Evolutionary conservation across 2,329 filamentous ascomycete species (phyloP), one percentile per base, ranked within the genome.

Genomic region (Penicillium griseofulvum): DNA sequence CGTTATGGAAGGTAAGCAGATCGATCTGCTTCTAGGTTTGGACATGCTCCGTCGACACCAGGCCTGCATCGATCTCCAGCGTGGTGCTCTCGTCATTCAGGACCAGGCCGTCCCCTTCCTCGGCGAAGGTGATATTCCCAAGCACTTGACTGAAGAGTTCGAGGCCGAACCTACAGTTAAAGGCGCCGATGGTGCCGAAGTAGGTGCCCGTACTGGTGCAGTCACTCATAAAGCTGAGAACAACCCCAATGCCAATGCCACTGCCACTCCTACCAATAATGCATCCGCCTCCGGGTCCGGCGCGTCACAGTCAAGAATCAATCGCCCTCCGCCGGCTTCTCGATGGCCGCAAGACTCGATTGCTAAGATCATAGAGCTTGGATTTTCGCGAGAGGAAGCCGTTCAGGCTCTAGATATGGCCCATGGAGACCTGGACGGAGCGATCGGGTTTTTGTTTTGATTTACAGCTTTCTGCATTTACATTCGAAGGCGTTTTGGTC

Each of bases 11-110:
- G 94, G 94, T 61, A 99, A 97, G 75, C 87, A 91, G 49, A 94
- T 99, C 24, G 94, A 97, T 71, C 81, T 99, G 17, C 83, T 99
- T 2, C 84, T 99, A 12, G 94, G 94, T 4, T 79, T 99, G 39
- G 94, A 99, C 73, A 99, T 99, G 90, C 81, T 99, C 58, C 97
- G 96, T 77, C 86, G 94, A 37, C 92, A 97, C 74, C 93, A 96
- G 74, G 94, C 93, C 34, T 89, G 83, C 65, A 93, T 99, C 67
- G 94, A 99, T 71, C 82, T 99, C 12, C 83, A 86, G 60, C 88
- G 87, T 68, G 91, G 94, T 67, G 89, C 87, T 60, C 83, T 99
- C 17, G 83, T 95, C 59, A 96, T 99, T 64, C 89, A 94, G 67
- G 90, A 88, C 53, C 87, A 91, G 62, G 89, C 94, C 63, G 89